Conservation (phyloP, 2,329 filamentous ascomycete genomes). For the Eurotiales sp. region DNA sequence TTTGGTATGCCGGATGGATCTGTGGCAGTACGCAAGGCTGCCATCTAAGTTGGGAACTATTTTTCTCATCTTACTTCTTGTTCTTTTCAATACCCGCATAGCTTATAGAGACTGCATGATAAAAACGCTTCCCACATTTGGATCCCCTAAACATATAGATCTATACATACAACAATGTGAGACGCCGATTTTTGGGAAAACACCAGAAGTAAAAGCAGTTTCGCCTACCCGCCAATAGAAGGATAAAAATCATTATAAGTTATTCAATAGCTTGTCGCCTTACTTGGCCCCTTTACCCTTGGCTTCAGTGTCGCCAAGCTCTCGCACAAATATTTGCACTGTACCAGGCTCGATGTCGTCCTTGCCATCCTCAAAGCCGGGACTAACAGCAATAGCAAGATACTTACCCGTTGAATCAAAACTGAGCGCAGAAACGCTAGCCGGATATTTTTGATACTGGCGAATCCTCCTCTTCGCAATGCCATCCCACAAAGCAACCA, state of each 20-base stretch:
- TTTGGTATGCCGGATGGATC: slow-evolving; percentile 83
- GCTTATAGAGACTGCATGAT: not conserved
- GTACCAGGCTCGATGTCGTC: slow-evolving; percentile 70
- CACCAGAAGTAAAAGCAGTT: not conserved
- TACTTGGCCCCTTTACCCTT: slow-evolving; percentile 76
- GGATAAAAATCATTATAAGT: slow-evolving; percentile 12
- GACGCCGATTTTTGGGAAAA: slow-evolving; percentile 4
- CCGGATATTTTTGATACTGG: slow-evolving; percentile 79
- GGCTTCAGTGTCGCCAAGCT: slow-evolving; percentile 82
- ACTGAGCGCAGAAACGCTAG: slow-evolving; percentile 71
- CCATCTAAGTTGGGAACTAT: slow-evolving; percentile 13
- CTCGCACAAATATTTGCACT: slow-evolving; percentile 73
- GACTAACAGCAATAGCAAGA: slow-evolving; percentile 75
- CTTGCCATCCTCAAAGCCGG: slow-evolving; percentile 83
- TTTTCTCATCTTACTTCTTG: not conserved
- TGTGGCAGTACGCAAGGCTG: slow-evolving; percentile 54
- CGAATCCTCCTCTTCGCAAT: slow-evolving; percentile 84
- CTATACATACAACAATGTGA: slow-evolving; percentile 7
- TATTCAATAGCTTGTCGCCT: slow-evolving; percentile 10
- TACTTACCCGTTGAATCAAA: slow-evolving; percentile 76
- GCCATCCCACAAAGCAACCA: slow-evolving; percentile 90
- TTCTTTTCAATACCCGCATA: slow-evolving; percentile 9
- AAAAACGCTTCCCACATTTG: too few species aligned
- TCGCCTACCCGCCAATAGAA: slow-evolving; percentile 9
- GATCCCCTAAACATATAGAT: not conserved